These are phyloP conservation scores for Acephala macrosclerotiorum DNA, from an alignment of 2,329 filamentous ascomycete species.

Conservation along the genomic window DNA sequence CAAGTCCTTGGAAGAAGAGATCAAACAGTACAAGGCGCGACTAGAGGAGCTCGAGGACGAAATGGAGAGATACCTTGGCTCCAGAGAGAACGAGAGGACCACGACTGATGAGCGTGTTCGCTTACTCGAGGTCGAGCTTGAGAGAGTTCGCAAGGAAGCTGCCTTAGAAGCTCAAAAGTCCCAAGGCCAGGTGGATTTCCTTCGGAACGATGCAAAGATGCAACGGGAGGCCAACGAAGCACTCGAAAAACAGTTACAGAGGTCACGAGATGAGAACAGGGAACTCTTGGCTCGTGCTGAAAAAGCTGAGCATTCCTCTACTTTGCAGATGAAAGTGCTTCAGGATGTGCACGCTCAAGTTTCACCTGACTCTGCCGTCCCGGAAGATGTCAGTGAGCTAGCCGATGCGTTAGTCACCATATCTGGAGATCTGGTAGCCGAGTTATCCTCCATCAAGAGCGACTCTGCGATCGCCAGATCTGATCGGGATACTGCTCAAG, in stretches of 20 bases:
- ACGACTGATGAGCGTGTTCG: slow-evolving; percentile 73
- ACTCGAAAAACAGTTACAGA: slow-evolving; percentile 64
- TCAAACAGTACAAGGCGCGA: slow-evolving; percentile 76
- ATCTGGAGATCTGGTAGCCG: slow-evolving; percentile 65
- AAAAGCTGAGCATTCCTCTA: slow-evolving; percentile 57
- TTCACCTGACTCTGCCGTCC: slow-evolving; percentile 58
- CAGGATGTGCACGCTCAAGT: slow-evolving; percentile 66
- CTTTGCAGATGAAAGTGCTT: slow-evolving; percentile 61
- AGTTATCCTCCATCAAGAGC: slow-evolving; percentile 65
- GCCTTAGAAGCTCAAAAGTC: slow-evolving; percentile 64
- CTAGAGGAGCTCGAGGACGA: slow-evolving; percentile 93
- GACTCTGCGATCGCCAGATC: slow-evolving; percentile 66
- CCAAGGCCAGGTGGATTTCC: slow-evolving; percentile 68
- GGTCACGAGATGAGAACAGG: slow-evolving; percentile 61
- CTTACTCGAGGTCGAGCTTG: slow-evolving; percentile 74
- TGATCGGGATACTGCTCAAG: slow-evolving; percentile 67
- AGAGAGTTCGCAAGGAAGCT: slow-evolving; percentile 64
- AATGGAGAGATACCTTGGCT: slow-evolving; percentile 83
- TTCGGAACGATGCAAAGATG: slow-evolving; percentile 65
- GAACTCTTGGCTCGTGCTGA: slow-evolving; percentile 59
- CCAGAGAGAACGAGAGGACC: slow-evolving; percentile 81
- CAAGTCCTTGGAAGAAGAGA: slow-evolving; percentile 81
- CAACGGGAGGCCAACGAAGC: slow-evolving; percentile 66
- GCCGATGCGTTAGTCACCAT: slow-evolving; percentile 65
- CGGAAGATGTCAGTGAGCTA: slow-evolving; percentile 64